These are phyloP conservation scores for Fremontodendron californicum DNA, from an alignment of 345 rosid species.

Conservation along the genomic window DNA sequence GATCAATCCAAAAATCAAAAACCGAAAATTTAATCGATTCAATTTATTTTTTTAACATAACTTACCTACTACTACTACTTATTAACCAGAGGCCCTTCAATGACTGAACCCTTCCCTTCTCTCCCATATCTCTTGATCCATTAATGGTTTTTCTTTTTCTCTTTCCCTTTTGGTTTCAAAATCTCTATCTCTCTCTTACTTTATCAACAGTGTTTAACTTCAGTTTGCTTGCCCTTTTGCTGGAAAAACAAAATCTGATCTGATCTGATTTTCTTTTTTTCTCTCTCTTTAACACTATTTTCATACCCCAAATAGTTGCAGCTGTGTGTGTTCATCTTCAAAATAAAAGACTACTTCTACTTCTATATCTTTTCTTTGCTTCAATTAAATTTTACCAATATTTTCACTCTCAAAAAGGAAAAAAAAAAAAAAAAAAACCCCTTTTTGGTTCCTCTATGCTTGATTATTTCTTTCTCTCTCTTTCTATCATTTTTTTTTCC, in stretches of 20 bases:
- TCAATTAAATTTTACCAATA: neutral
- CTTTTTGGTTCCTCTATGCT: slow-evolving; percentile 5
- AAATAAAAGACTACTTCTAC: neutral
- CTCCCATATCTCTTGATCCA: slow-evolving; percentile 21
- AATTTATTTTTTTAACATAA: too few species aligned
- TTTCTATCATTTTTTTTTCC: neutral
- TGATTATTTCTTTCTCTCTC: neutral
- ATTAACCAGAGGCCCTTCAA: slow-evolving; percentile 6
- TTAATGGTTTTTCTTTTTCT: slow-evolving; percentile 1
- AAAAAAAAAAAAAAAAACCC: neutral
- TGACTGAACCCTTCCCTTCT: too few species aligned
- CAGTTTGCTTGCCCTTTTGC: slow-evolving; percentile 39
- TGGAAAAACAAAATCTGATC: slow-evolving; percentile 32
- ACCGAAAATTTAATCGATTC: too few species aligned
- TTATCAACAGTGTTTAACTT: slow-evolving; percentile 46
- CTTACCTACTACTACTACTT: slow-evolving; percentile 5
- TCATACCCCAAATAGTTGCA: slow-evolving; percentile 17
- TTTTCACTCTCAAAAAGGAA: neutral
- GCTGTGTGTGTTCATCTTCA: neutral
- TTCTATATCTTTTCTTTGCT: neutral
- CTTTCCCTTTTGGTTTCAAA: slow-evolving; percentile 1
- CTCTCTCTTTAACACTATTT: neutral
- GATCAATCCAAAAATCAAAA: too few species aligned
- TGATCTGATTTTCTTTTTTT: slow-evolving; percentile 25
- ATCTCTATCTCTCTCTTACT: slow-evolving; percentile 27